Evolutionary conservation across 805 yeast species (phyloP), one percentile per base, ranked within the genome.

Genomic region (Candida orba): DNA sequence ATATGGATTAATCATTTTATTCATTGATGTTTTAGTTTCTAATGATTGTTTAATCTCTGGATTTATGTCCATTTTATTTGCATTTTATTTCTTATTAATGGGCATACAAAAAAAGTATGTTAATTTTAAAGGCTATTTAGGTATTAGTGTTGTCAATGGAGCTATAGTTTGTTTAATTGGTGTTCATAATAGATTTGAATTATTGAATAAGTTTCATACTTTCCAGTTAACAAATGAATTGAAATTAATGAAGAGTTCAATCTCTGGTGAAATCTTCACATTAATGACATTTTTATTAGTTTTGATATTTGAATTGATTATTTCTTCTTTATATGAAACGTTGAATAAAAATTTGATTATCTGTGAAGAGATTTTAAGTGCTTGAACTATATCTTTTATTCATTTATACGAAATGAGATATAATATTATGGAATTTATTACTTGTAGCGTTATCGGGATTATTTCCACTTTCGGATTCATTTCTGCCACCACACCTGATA

Each of bases 91-190:
- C 15, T 13, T 34, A 8, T 34, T 34, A 13, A 20, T 34, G 12
- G n/a, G 36, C 1, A 8, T 34, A 12, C 36, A 34, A 12, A 10
- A 34, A 7, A 34, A 9, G 12, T 9, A 10, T 27, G 18, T 34
- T 14, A 14, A 22, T 20, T 20, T 22, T 3, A 34, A 12, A 14
- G 25, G 24, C 2, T 34, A 34, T 13, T 20, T 34, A 10, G 6
- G 7, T 13, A 22, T 34, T 18, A 20, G 25, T 20, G 24, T 22
- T 6, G 6, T 34, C 13, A 20, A 20, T 34, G 36, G 36, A 13
- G 10, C 36, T 43, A n/a, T 17, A 33, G 15, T 33, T 37, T 20
- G 43, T 32, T 34, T 13, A 8, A 15, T 43, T 36, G 52, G 52
- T 7, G 22, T 39, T 8, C 9, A 14, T 8, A 39, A 42, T 24